Evolutionary conservation across 495 filamentous ascomycete species (phyloP), one percentile per base, ranked within the genome.

Genomic region (Xylaria cubensis): DNA sequence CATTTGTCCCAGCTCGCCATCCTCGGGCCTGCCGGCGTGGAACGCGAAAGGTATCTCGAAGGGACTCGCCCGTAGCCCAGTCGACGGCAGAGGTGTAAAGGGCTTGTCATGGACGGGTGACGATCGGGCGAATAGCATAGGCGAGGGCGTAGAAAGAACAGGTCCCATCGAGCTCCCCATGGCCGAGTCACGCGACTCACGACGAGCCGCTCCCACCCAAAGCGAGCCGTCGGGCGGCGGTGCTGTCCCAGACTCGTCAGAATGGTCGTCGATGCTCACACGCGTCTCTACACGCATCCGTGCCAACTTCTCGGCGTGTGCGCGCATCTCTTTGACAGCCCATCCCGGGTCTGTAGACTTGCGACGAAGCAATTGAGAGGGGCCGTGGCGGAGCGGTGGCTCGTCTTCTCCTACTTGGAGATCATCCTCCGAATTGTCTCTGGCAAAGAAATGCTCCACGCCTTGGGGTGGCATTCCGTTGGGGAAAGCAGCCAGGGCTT

Each of bases 391-490:
- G 65, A 83, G 73, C 73, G 80, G 74, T 68, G 83, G 75, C 67
- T 76, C 46, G 75, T 76, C 26, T 74, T 72, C 39, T 73, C 75
- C 72, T 70, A 76, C 76, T 71, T 71, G 77, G 70, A 68, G 36
- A 68, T 85, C 82, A 53, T 84, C 81, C 61, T 87, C 82, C 56
- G 84, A 87, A 46, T 83, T 82, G 62, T 89, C 86, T 26, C 86
- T 80, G 53, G 85, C 86, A 74, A 87, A 84, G 74, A 87, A 89
- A 74, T 89, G 78, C 72, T 88, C 85, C 36, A 88, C 86, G 42
- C 85, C 86, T 39, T 84, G 82, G 74, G 82, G 82, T 65, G 81
- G 81, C 48, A 80, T 74, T 26, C 79, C 78, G 79, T 86, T 86
- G 71, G 84, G 83, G 73, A 86, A 86, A 46, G 84, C 83, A 59